phyloP scores from a whole-genome alignment of 192 early-diverging fungal species.

The Coemansia sp. region DNA sequence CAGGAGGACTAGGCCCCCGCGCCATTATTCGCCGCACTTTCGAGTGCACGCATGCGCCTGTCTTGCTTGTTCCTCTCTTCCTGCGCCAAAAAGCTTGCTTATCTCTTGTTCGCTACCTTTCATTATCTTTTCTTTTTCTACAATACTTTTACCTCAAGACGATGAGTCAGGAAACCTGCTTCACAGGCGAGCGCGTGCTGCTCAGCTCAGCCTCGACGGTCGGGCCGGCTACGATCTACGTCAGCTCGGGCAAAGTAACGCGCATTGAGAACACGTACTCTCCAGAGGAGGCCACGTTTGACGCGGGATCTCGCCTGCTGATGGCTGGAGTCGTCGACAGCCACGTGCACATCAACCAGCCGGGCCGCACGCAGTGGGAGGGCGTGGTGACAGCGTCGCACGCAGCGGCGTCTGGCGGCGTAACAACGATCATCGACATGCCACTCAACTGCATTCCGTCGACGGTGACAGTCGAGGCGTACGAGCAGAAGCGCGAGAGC shows the following conservation, averaged over 20 bases:
- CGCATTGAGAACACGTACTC: constrained; percentile 54
- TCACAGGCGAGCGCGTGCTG: constrained; percentile 54
- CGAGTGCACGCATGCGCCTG: too few species aligned
- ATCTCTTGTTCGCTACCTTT: constrained; percentile 5
- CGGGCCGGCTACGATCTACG: constrained; percentile 63
- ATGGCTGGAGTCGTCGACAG: constrained; percentile 80
- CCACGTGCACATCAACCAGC: constrained; percentile 87
- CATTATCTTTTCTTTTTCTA: neutral
- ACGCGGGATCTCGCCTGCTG: constrained; percentile 62
- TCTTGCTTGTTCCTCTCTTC: neutral
- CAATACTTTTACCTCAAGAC: neutral
- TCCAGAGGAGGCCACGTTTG: constrained; percentile 49
- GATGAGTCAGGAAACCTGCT: constrained; percentile 40
- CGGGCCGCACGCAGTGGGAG: constrained; percentile 85
- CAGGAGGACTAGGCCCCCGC: neutral
- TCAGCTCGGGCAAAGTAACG: constrained; percentile 60
- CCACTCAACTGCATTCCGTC: constrained; percentile 88
- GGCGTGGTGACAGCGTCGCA: constrained; percentile 80
- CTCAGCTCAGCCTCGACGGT: constrained; percentile 50
- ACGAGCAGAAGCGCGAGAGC: constrained; percentile 66
- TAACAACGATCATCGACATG: constrained; percentile 84
- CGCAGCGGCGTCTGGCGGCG: constrained; percentile 82
- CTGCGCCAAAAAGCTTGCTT: neutral
- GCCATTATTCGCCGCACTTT: constrained; percentile 10
- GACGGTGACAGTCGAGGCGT: constrained; percentile 72